Base-by-base conservation (phyloP, 306 rosid genomes). In the Fragaria nilgerrensis region DNA sequence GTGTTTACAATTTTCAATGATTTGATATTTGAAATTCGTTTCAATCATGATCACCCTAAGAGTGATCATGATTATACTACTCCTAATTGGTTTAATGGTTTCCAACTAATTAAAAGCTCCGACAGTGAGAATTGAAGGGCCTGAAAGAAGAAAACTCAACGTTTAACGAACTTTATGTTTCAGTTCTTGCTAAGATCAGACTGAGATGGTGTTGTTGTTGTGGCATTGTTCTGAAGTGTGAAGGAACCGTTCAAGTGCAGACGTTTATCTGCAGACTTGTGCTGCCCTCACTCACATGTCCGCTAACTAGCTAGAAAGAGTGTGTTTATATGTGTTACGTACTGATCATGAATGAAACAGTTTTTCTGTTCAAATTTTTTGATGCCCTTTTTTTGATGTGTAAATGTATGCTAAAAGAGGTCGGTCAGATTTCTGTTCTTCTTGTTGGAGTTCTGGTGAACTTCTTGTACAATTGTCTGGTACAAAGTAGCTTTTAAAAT, bases 81-180 rank as follows among this genome's bases (percentile, higher is more conserved):
- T 68, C 48, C 50, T 75, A 62, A 80, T 70, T 84, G 74, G 74
- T 78, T 80, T 73, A 75, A 66, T 84, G 74, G 76, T 78, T 82
- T 73, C 76, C 65, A 7, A 52, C 75, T 66, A 64, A 77, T 15
- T 7, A 63, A 43, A 63, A 63, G 48, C 70, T 17, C 27, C 47
- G 27, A 10, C 41, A 61, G 69, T 47, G 7, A 50, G 48, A 79
- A 37, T 0, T 37, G 41, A 4, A 49, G 45, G 41, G 20, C 23
- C 59, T 45, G 0, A 10, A 5, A 61, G 10, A 71, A 77, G 22
- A n/a, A 36, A 22, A 15, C 7, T 32, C 1, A 62, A n/a, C 65
- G 16, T 53, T 14, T 39, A 73, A 55, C 53, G 9, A 43, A 43
- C 37, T 53, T 27, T 11, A 32, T 45, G 56, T 45, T 22, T 25